Percentiles rank a stretch among this genome's conserved stretches.
These are phyloP conservation scores for Cladosporium sp. DNA, from an alignment of 2,329 filamentous ascomycete genomes.

Conservation along the genomic window DNA sequence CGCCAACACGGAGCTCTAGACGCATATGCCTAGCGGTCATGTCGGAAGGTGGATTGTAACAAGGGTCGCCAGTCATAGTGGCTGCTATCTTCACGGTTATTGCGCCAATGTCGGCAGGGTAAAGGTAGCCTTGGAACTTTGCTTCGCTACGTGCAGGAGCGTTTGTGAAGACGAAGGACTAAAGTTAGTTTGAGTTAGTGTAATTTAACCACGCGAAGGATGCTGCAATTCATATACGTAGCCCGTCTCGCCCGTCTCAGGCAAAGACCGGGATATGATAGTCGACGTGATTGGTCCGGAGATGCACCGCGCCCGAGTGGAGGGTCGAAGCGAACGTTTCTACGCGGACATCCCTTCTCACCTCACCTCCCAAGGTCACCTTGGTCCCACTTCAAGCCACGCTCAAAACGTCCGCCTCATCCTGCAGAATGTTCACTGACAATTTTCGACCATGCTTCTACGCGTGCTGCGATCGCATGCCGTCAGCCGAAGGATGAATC, in stretches of 20 bases:
- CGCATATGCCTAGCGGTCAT: slow-evolving; percentile 1
- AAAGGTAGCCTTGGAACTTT: not conserved
- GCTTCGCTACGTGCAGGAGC: not conserved
- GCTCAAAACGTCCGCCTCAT: not conserved
- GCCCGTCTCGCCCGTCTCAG: not conserved
- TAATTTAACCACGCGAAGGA: not conserved
- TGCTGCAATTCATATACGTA: not conserved
- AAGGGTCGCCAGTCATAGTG: not conserved
- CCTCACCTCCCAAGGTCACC: not conserved
- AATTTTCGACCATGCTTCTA: not conserved
- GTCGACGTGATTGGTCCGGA: not conserved
- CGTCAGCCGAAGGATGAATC: not conserved
- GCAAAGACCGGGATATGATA: not conserved
- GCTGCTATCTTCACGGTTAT: slow-evolving; percentile 5
- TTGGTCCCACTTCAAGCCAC: not conserved
- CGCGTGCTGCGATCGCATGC: not conserved
- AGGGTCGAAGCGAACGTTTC: not conserved
- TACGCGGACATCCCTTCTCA: not conserved
- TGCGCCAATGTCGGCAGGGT: slow-evolving; percentile 9
- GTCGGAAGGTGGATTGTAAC: not conserved
- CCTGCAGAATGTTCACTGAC: not conserved
- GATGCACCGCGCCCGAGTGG: not conserved
- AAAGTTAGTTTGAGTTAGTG: not conserved
- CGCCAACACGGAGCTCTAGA: not conserved
- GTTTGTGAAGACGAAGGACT: not conserved